Percentiles rank a stretch among this genome's conserved stretches.
These are phyloP conservation scores for Eustoma russellianum DNA, from an alignment of 257 asterid genomes.

Conservation along the genomic window DNA sequence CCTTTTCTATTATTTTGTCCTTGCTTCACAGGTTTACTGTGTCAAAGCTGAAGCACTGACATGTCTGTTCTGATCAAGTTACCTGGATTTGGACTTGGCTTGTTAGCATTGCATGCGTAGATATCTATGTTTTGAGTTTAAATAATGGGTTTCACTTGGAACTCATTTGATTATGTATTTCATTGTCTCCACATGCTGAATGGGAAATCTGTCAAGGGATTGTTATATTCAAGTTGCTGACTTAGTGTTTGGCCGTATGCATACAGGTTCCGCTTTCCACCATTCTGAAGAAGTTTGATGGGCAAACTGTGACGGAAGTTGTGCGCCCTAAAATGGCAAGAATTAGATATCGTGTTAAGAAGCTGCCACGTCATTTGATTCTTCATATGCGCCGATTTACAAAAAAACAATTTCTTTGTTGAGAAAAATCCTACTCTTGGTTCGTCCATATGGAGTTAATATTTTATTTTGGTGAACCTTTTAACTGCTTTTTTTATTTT, in stretches of 20 bases:
- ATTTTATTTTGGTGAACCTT: background rate
- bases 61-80: no score
- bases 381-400: slow-evolving; percentile 91
- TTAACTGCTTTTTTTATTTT: background rate
- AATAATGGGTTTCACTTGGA: no score
- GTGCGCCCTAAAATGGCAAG: slow-evolving; percentile 88
- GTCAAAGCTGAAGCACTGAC: no score
- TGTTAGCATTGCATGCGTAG: no score
- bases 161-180: no score
- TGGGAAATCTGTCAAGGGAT: no score
- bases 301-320: slow-evolving; percentile 85
- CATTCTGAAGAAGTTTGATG: slow-evolving; percentile 90
- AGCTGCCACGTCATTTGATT: slow-evolving; percentile 68
- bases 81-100: no score
- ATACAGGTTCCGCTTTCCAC: slow-evolving; percentile 90
- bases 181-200: background rate
- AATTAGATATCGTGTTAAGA: slow-evolving; percentile 88
- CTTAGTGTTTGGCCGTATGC: background rate
- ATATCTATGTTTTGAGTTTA: no score
- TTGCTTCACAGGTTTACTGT: no score
- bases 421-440: slow-evolving; percentile 99
- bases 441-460: slow-evolving; percentile 21
- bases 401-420: slow-evolving; percentile 80
- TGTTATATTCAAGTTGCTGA: no score
- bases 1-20: no score